Conservation (phyloP, 306 rosid species). For the Glycine latifolia region DNA sequence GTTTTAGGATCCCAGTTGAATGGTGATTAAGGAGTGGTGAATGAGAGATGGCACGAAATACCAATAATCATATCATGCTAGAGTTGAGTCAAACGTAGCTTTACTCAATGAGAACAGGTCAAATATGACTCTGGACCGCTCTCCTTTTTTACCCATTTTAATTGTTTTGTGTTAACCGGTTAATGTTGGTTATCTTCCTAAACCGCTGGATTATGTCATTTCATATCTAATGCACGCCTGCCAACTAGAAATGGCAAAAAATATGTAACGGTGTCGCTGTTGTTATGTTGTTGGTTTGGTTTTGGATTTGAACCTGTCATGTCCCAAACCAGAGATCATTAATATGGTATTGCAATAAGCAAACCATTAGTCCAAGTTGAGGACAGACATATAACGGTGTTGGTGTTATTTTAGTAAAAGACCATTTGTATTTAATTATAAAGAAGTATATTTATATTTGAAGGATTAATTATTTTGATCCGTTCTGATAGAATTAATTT, state of each 20-base stretch:
- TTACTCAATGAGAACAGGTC: slow-evolving; percentile 48
- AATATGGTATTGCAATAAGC: too few relatives aligned
- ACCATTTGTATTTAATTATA: not conserved
- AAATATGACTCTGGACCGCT: slow-evolving; percentile 22
- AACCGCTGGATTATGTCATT: slow-evolving; percentile 19
- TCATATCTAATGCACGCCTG: slow-evolving; percentile 20
- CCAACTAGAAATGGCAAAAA: slow-evolving; percentile 13
- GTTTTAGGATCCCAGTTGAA: not conserved
- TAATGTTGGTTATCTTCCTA: slow-evolving; percentile 36
- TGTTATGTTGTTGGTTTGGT: too few relatives aligned
- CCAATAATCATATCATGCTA: slow-evolving; percentile 36
- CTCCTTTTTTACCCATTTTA: not conserved
- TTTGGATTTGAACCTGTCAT: too few relatives aligned
- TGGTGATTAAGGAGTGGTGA: not conserved
- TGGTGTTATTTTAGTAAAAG: not conserved
- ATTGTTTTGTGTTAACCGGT: not conserved
- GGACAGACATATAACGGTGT: too few relatives aligned
- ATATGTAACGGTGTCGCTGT: too few relatives aligned
- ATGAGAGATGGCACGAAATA: slow-evolving; percentile 33
- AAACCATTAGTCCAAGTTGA: too few relatives aligned
- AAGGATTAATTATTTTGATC: not conserved
- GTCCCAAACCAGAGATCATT: too few relatives aligned
- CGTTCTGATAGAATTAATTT: not conserved
- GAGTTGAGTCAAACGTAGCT: slow-evolving; percentile 46
- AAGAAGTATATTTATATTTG: not conserved